Percentiles rank a stretch among this genome's conserved stretches.
Evolutionary conservation across 306 rosid genomes (phyloP).

Genomic region (Rubus parviflorus): DNA sequence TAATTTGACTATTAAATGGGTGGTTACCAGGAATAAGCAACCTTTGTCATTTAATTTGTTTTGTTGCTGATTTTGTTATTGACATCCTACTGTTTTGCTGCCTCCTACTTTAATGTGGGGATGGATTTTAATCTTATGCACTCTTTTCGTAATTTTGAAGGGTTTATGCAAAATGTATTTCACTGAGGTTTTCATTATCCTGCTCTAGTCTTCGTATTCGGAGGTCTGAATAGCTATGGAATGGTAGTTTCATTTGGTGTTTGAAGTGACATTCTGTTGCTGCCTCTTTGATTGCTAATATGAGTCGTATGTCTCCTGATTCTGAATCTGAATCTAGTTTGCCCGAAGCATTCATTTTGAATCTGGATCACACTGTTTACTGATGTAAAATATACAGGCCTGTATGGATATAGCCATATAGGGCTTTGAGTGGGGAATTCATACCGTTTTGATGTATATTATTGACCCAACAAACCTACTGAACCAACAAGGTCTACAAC

Average conservation of each 20-base stretch:
- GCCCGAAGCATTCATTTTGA: background rate
- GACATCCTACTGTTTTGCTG: background rate
- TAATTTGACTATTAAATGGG: slow-evolving; percentile 14
- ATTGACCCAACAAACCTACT: too few species aligned
- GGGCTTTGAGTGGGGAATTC: too few species aligned
- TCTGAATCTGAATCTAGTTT: background rate
- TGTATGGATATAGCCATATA: background rate
- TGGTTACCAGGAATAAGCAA: slow-evolving; percentile 4
- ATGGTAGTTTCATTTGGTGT: background rate
- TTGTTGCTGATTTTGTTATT: slow-evolving; percentile 10
- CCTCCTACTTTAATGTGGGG: background rate
- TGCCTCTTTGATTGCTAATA: background rate
- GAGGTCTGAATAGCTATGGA: background rate
- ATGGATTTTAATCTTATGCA: background rate
- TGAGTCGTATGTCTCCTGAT: too few species aligned
- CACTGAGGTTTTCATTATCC: background rate
- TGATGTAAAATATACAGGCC: background rate
- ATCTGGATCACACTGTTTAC: too few species aligned
- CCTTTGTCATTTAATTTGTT: background rate
- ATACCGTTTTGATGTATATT: too few species aligned
- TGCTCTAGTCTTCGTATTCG: background rate
- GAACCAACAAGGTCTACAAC: too few species aligned
- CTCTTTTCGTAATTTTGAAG: background rate
- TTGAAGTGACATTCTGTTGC: background rate
- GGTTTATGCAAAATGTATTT: background rate